phyloP scores from a whole-genome alignment of 805 yeast species.

The Zygosaccharomyces bisporus region DNA sequence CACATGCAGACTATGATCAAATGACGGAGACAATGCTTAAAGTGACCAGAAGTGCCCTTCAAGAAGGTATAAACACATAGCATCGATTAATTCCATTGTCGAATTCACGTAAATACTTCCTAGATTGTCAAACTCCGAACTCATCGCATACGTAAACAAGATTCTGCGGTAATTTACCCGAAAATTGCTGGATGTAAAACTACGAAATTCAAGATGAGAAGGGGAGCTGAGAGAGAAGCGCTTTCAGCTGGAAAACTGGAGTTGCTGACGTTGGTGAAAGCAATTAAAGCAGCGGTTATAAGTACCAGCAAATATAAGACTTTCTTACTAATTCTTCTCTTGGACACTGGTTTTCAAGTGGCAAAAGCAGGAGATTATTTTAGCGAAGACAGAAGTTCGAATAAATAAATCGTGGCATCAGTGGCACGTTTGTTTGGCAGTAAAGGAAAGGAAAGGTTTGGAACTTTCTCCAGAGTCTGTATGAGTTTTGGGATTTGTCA shows the following conservation, averaged over 20 bases:
- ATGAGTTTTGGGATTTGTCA: neutral
- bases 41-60: slow-evolving; percentile 26
- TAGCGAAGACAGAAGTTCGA: too few relatives aligned
- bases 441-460: neutral
- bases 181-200: neutral
- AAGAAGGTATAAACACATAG: slow-evolving; percentile 19
- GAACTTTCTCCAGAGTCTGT: neutral
- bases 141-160: neutral
- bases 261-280: neutral
- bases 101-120: neutral
- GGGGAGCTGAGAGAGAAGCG: neutral
- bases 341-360: too few relatives aligned
- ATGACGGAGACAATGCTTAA: slow-evolving; percentile 34
- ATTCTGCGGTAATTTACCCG: neutral
- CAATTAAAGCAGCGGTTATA: neutral
- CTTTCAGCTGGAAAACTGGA: neutral
- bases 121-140: neutral
- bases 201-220: neutral
- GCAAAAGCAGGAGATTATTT: too few relatives aligned
- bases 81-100: neutral
- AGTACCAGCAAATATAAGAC: neutral
- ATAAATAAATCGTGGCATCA: too few relatives aligned
- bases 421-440: neutral
- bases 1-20: slow-evolving; percentile 38
- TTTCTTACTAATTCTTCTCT: neutral